Base-by-base conservation (phyloP, 495 filamentous ascomycete genomes). In the Darksidea phi region DNA sequence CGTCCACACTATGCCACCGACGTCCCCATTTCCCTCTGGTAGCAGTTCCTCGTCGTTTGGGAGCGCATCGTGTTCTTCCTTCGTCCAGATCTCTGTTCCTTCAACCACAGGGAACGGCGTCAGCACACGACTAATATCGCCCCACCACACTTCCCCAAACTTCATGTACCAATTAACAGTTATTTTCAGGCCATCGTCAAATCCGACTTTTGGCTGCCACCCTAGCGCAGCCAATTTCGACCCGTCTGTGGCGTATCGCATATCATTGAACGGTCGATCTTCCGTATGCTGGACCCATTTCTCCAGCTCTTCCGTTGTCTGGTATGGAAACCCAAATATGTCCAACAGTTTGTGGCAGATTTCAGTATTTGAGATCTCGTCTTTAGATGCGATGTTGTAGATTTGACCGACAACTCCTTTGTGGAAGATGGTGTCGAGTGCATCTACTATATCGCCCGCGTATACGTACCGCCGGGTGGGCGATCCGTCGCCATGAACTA, bases 341-440 rank as follows among this genome's bases (percentile, higher is more conserved):
- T 74, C 69, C 13, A 90, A 77, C n/a, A 89, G 73, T 60, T 77
- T 75, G 37, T 66, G 72, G 64, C 84, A 86, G 2, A 90, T 73
- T 0, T 80, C 74, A 15, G 84, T 71, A 70, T 72, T 72, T 58
- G 82, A 83, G 43, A 89, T 79, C 71, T 88, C 85, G 65, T 88
- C 82, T 37, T 77, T 74, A 0, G 88, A 88, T 42, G 80, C 82
- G 18, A 91, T 82, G 67, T 91, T 91, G 76, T 90, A 91, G 41
- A 84, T 81, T 64, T 88, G 81, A 7, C 87, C 86, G 34, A 83
- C 73, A 32, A 70, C 59, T 34, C 87, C 88, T 52, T 79, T 82
- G 78, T 91, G 88, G 12, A 91, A 78, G 63, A 91, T 86, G 0
- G 85, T 88, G 74, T 91, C 86, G 62, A 89, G 86, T 13, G 85